These are phyloP conservation scores for Melocanna baccifera DNA, from an alignment of 176 grass and related monocot species.

Conservation along the genomic window DNA sequence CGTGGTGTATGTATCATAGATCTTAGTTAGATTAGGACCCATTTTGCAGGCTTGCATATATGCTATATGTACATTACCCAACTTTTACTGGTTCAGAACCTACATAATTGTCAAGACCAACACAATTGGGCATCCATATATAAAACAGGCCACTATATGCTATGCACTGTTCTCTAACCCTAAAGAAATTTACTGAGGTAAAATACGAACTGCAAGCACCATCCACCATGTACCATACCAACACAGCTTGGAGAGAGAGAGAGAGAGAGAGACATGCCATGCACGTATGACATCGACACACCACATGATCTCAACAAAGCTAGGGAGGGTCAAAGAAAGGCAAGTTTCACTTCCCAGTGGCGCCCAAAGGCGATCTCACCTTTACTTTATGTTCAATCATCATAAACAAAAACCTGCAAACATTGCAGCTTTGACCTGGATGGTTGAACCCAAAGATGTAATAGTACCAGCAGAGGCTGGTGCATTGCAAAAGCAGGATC, in stretches of 20 bases:
- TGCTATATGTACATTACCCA: background rate
- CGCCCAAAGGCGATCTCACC: background rate
- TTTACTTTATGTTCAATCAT: background rate
- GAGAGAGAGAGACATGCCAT: background rate
- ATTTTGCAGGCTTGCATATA: background rate
- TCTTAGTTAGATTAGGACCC: background rate
- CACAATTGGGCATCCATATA: background rate
- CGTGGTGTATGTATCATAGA: too few species aligned
- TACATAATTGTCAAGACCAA: background rate
- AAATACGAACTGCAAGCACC: background rate
- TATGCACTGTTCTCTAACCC: background rate
- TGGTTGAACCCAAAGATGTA: slow-evolving; percentile 26
- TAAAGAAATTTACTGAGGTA: background rate
- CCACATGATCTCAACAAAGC: slow-evolving; percentile 25
- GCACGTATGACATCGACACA: background rate
- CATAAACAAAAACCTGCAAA: slow-evolving; percentile 22
- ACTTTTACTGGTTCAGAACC: background rate
- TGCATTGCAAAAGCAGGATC: slow-evolving; percentile 32
- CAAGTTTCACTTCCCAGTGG: background rate
- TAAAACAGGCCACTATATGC: background rate
- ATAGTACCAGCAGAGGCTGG: slow-evolving; percentile 4
- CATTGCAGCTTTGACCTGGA: too few species aligned
- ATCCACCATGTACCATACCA: background rate
- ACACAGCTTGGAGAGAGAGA: background rate
- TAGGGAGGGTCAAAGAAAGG: background rate